Evolutionary conservation across 768 basidiomycete species (phyloP).

Genomic region (Asterophora lycoperdoides): DNA sequence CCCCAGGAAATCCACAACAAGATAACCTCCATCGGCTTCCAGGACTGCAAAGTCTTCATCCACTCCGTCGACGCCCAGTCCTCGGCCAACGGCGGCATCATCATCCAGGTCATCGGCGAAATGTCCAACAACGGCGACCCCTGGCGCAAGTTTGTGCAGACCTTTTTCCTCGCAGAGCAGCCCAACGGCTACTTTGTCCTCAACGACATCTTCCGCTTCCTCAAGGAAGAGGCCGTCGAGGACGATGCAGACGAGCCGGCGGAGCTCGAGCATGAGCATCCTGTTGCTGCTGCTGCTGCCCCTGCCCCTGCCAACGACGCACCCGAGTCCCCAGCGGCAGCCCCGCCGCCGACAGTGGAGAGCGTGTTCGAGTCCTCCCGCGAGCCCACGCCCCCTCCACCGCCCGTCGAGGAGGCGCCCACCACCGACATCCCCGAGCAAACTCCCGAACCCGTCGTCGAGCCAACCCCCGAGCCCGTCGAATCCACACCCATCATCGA

Average conservation of each 20-base stretch:
- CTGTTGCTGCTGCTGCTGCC: slow-evolving; percentile 9
- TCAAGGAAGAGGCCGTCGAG: slow-evolving; percentile 92
- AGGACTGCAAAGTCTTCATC: slow-evolving; percentile 98
- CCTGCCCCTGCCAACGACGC: slow-evolving; percentile 26
- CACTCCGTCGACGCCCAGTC: slow-evolving; percentile 98
- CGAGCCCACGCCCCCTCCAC: slow-evolving; percentile 29
- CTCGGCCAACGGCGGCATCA: slow-evolving; percentile 91
- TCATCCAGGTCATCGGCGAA: slow-evolving; percentile 99
- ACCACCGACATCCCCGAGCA: slow-evolving; percentile 38
- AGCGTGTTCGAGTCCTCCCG: slow-evolving; percentile 37
- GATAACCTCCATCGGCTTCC: slow-evolving; percentile 89
- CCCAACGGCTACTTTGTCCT: slow-evolving; percentile 99
- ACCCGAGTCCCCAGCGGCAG: slow-evolving; percentile 31
- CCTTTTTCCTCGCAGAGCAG: slow-evolving; percentile 99
- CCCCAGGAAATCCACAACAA: slow-evolving; percentile 92
- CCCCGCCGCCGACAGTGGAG: slow-evolving; percentile 24
- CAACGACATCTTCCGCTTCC: slow-evolving; percentile 99
- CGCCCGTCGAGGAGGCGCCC: slow-evolving; percentile 37
- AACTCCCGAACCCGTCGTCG: slow-evolving; percentile 28
- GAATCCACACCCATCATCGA: slow-evolving; percentile 20
- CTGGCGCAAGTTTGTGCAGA: slow-evolving; percentile 99
- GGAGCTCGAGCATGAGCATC: slow-evolving; percentile 9
- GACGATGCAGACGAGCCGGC: slow-evolving; percentile 59
- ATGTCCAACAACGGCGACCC: slow-evolving; percentile 90
- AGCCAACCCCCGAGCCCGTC: slow-evolving; percentile 31